Percentiles rank a stretch among this genome's conserved stretches.
phyloP scores from a whole-genome alignment of 208 protist species.

The Leishmania guyanensis region DNA sequence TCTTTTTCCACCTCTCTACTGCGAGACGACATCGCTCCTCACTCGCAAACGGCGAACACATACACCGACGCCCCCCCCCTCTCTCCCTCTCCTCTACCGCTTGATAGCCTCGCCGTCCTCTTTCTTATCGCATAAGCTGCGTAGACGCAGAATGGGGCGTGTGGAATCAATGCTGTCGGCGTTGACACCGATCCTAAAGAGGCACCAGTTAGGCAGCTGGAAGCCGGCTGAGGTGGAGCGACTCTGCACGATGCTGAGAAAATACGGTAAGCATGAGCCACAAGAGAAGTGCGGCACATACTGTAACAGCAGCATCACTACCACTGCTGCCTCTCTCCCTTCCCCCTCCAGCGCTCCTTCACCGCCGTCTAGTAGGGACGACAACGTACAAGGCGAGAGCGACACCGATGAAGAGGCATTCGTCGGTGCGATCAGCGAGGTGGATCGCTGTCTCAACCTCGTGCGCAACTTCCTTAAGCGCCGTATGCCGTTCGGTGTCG shows the following conservation, averaged over 20 bases:
- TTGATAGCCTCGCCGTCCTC: neutral
- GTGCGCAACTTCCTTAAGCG: conserved; percentile 48
- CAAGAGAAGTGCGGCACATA: neutral
- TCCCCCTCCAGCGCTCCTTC: neutral
- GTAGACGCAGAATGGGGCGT: conserved; percentile 9
- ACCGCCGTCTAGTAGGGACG: neutral
- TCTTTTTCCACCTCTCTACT: neutral
- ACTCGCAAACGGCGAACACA: neutral
- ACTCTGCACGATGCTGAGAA: conserved; percentile 23
- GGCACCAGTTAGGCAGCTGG: conserved; percentile 17
- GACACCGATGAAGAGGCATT: conserved; percentile 35
- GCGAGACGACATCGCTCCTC: neutral
- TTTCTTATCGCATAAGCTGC: neutral
- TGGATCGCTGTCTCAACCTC: conserved; percentile 52
- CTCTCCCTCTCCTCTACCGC: neutral
- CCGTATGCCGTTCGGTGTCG: conserved; percentile 46
- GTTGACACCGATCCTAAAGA: conserved; percentile 22
- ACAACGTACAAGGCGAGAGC: conserved; percentile 1
- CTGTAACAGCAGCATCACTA: neutral
- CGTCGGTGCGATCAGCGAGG: conserved; percentile 37
- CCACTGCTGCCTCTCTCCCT: neutral
- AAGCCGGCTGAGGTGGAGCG: conserved; percentile 18
- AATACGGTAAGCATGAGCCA: conserved; percentile 15
- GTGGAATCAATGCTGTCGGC: conserved; percentile 17
- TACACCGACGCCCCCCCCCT: neutral